Evolutionary conservation across 169 alveolate species (phyloP).

Genomic region (Cryptosporidium andersoni): DNA sequence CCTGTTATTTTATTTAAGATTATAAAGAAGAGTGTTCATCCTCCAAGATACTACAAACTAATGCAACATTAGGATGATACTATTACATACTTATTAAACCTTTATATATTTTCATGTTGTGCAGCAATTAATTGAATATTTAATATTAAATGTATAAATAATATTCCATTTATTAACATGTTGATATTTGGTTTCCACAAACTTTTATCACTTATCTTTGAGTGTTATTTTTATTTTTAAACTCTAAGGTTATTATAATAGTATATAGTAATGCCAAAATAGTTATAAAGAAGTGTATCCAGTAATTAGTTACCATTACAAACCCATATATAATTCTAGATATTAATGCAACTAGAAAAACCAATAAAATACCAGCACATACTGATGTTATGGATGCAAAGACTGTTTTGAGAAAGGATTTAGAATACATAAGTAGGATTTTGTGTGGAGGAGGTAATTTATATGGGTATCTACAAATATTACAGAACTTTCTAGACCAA

Average conservation of each 20-base stretch:
- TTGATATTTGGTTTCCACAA: not conserved
- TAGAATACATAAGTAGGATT: not conserved
- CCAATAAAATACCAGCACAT: no score
- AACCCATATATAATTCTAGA: no score
- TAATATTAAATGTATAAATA: not conserved
- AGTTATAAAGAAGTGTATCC: no score
- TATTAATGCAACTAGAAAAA: no score
- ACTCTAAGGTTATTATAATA: no score
- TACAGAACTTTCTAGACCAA: constrained; percentile 45
- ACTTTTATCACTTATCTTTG: not conserved
- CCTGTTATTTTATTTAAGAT: constrained; percentile 87
- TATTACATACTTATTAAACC: not conserved
- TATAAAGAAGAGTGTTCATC: constrained; percentile 83
- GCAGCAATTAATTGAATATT: not conserved
- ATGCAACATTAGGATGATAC: constrained; percentile 21
- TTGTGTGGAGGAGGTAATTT: not conserved
- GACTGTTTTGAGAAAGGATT: not conserved
- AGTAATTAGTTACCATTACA: no score
- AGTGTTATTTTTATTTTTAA: no score
- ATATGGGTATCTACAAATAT: constrained; percentile 30
- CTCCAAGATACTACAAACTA: constrained; percentile 87
- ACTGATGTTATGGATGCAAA: no score
- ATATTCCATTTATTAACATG: not conserved
- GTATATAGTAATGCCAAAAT: no score
- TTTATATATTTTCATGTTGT: not conserved